phyloP scores from a whole-genome alignment of 2,329 filamentous ascomycete species.

The Penicillium frequentans region DNA sequence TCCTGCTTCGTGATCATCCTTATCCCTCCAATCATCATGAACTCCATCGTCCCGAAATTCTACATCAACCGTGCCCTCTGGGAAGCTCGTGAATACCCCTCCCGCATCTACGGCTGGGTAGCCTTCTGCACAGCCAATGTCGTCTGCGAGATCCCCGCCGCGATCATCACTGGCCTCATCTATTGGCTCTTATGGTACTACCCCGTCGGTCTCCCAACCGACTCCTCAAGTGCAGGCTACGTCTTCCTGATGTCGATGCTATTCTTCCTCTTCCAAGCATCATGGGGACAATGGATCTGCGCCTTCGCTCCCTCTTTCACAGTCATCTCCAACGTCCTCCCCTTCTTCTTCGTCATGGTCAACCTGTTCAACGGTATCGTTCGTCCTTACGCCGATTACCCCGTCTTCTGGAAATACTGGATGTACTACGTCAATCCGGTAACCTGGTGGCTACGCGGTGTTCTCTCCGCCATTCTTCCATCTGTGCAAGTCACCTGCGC shows the following conservation, averaged over 20 bases:
- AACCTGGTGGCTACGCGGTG: constrained; percentile 71
- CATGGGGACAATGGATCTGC: constrained; percentile 82
- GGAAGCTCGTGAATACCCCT: constrained; percentile 71
- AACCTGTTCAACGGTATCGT: constrained; percentile 76
- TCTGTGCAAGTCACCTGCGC: constrained; percentile 54
- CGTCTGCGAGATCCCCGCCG: constrained; percentile 69
- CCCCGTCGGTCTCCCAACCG: constrained; percentile 67
- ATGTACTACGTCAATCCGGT: constrained; percentile 67
- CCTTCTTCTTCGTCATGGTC: constrained; percentile 81
- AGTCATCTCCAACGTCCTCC: constrained; percentile 72
- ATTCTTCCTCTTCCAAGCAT: constrained; percentile 73
- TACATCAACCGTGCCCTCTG: constrained; percentile 71
- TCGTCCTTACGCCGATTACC: constrained; percentile 63
- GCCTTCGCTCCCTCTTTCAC: constrained; percentile 78
- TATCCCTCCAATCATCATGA: constrained; percentile 70
- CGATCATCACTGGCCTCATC: constrained; percentile 63
- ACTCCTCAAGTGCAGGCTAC: constrained; percentile 68
- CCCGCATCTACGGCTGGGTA: constrained; percentile 74
- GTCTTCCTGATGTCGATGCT: constrained; percentile 76
- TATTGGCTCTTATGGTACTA: constrained; percentile 80
- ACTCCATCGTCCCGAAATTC: constrained; percentile 75
- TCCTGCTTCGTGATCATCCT: constrained; percentile 66
- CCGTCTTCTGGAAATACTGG: constrained; percentile 73
- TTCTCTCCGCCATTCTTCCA: constrained; percentile 64
- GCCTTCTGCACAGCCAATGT: constrained; percentile 74